A percentile compares a stretch with the other conserved stretches of the same genome.
phyloP scores from a whole-genome alignment of 192 early-diverging fungal genomes.

The Backusella mclennaniae region DNA sequence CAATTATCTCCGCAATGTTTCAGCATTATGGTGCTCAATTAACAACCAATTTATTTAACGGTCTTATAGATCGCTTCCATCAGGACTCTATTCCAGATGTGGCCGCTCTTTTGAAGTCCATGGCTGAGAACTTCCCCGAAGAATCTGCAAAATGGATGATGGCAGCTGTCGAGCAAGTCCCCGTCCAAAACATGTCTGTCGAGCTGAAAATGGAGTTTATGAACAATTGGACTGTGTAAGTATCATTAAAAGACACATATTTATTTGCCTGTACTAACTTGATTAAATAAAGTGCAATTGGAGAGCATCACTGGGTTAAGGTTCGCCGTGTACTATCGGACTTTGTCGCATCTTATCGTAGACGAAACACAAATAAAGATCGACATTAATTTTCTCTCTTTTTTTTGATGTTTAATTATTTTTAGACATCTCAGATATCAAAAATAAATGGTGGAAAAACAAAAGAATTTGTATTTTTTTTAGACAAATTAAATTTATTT shows the following conservation, averaged over 20 bases:
- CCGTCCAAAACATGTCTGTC: conserved; percentile 41
- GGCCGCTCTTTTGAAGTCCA: conserved; percentile 44
- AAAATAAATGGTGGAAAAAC: too few species aligned
- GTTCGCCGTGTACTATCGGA: conserved; percentile 54
- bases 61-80: conserved; percentile 54
- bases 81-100: conserved; percentile 56
- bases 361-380: conserved; percentile 42
- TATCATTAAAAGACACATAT: not conserved
- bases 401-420: not conserved
- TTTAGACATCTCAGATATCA: not conserved
- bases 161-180: conserved; percentile 40
- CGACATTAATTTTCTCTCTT: not conserved
- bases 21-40: conserved; percentile 39
- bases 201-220: conserved; percentile 53
- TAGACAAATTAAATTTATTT: too few species aligned
- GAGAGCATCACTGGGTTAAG: conserved; percentile 49
- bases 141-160: conserved; percentile 51
- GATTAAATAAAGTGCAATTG: conserved; percentile 43
- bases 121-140: conserved; percentile 46
- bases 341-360: conserved; percentile 55
- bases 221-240: conserved; percentile 55
- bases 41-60: conserved; percentile 48
- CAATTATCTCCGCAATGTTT: conserved; percentile 28
- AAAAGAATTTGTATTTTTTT: too few species aligned
- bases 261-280: not conserved